Evolutionary conservation across 768 basidiomycete species (phyloP).

Genomic region (Leucogyrophana mollusca): DNA sequence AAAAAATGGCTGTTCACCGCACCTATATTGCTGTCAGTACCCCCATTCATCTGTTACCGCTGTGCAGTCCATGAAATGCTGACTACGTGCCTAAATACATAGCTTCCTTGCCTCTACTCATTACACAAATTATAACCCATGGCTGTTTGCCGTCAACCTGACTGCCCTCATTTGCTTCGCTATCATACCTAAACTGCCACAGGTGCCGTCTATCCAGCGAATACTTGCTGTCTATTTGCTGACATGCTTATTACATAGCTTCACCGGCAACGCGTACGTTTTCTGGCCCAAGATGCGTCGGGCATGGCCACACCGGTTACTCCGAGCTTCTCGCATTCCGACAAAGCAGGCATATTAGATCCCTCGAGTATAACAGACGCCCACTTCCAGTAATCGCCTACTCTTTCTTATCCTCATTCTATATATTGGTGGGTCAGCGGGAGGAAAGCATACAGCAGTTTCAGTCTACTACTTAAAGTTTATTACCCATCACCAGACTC

Average conservation of each 20-base stretch:
- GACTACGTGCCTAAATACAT: neutral
- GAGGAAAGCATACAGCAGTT: constrained; percentile 10
- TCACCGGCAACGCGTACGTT: constrained; percentile 80
- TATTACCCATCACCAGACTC: neutral
- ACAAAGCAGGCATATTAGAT: constrained; percentile 26
- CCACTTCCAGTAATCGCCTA: constrained; percentile 36
- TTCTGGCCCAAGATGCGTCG: constrained; percentile 64
- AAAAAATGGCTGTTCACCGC: constrained; percentile 95
- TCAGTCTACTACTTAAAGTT: constrained; percentile 10
- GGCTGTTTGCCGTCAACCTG: constrained; percentile 90
- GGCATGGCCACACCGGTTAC: constrained; percentile 67
- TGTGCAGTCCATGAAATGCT: neutral
- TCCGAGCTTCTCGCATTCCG: constrained; percentile 55
- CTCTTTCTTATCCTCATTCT: constrained; percentile 7
- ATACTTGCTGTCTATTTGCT: constrained; percentile 8
- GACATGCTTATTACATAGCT: constrained; percentile 43
- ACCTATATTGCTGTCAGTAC: constrained; percentile 82
- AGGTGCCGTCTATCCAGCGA: constrained; percentile 43
- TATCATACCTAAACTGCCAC: constrained; percentile 94
- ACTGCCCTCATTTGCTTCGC: constrained; percentile 72
- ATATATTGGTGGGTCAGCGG: constrained; percentile 6
- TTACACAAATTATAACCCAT: constrained; percentile 95
- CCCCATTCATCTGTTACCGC: constrained; percentile 4
- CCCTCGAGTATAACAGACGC: constrained; percentile 46
- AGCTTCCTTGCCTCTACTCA: constrained; percentile 98